Evolutionary conservation across 371 early-diverging fungal genomes (phyloP).

Genomic region (Rhizopus stolonifer): DNA sequence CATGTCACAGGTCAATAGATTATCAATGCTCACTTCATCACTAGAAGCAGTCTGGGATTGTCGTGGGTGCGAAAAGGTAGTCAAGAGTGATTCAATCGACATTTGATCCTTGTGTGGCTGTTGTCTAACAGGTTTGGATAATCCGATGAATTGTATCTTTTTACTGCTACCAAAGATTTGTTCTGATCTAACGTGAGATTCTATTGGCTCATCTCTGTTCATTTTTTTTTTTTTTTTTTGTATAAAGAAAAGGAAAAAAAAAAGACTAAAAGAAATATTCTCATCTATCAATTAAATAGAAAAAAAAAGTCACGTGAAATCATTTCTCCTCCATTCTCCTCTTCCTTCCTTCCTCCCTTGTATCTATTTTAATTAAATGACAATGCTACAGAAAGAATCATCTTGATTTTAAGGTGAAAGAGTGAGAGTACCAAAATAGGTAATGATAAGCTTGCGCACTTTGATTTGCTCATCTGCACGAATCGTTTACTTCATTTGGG

Average conservation of each 20-base stretch:
- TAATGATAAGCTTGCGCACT: conserved; percentile 18
- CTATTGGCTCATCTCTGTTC: conserved; percentile 19
- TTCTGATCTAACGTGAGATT: conserved; percentile 42
- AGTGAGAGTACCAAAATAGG: conserved; percentile 12
- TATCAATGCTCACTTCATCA: conserved; percentile 19
- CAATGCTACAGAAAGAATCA: conserved; percentile 15
- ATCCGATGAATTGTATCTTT: conserved; percentile 42
- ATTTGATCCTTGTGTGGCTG: conserved; percentile 17
- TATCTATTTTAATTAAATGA: no score
- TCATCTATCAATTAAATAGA: conserved; percentile 9
- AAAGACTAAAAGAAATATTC: conserved; percentile 15
- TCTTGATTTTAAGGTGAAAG: no score
- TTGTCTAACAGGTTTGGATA: conserved; percentile 7
- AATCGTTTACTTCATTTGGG: conserved; percentile 1
- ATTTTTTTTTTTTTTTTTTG: no score
- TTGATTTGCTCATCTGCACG: conserved; percentile 11
- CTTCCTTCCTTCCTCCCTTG: conserved; percentile 21
- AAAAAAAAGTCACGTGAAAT: conserved; percentile 26
- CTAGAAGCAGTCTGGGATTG: not conserved
- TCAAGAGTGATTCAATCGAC: conserved; percentile 36
- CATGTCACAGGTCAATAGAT: conserved; percentile 13
- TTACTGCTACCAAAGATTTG: conserved; percentile 45
- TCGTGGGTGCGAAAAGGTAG: conserved; percentile 12
- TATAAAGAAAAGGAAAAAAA: conserved; percentile 6
- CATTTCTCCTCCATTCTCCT: conserved; percentile 7